Conservation (phyloP, 2,329 filamentous ascomycete species). For the Epichloe sylvatica region DNA sequence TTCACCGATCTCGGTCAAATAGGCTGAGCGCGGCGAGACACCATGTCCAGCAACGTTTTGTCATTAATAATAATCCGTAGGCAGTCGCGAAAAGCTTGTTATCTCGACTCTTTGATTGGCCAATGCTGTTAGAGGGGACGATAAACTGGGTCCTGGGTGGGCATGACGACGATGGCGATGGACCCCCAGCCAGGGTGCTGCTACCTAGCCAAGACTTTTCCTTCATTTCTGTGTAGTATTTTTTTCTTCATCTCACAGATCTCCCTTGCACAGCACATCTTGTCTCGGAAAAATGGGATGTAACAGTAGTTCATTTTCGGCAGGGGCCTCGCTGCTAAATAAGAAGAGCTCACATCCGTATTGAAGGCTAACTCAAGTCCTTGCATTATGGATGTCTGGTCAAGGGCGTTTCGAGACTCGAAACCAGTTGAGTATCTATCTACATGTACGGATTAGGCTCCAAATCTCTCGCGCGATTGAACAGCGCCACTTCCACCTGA, state of each 20-base stretch:
- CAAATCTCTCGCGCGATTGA: background rate
- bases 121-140: background rate
- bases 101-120: constrained; percentile 4
- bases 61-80: no score
- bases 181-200: background rate
- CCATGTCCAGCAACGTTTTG: background rate
- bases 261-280: background rate
- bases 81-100: constrained; percentile 5
- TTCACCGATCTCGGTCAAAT: constrained; percentile 3
- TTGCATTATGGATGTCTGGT: background rate
- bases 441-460: background rate
- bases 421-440: background rate
- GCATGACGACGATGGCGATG: background rate
- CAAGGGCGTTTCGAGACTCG: background rate
- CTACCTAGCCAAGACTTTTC: constrained; percentile 1
- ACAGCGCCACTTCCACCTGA: background rate
- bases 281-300: constrained; percentile 1
- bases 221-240: background rate
- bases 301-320: background rate
- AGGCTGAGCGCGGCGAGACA: no score
- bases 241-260: constrained; percentile 1
- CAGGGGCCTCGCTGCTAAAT: background rate
- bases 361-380: background rate
- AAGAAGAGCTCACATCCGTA: no score
- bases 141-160: background rate